Conservation (phyloP, 2,329 filamentous ascomycete genomes). For the Aspergillus ruber region DNA sequence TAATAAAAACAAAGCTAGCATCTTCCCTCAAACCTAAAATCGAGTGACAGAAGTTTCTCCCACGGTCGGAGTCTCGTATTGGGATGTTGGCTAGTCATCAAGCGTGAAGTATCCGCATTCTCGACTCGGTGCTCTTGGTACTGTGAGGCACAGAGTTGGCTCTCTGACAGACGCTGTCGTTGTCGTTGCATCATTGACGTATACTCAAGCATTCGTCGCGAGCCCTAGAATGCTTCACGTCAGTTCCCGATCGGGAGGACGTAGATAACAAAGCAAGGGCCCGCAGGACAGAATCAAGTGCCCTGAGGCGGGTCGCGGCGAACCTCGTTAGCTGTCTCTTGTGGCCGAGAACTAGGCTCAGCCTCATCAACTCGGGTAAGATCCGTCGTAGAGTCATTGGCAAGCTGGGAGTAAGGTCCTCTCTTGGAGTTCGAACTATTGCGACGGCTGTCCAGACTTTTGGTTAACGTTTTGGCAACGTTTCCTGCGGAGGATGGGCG, state of each 20-base stretch:
- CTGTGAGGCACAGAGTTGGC: not conserved
- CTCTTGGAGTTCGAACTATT: conserved; percentile 83
- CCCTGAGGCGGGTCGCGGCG: conserved; percentile 41
- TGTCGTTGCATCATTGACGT: no score
- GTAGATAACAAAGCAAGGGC: conserved; percentile 1
- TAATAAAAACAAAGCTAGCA: not conserved
- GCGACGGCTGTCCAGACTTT: conserved; percentile 83
- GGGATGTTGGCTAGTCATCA: conserved; percentile 12
- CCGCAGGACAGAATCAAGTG: conserved; percentile 27
- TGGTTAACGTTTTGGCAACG: conserved; percentile 71
- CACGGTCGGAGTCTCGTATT: conserved; percentile 27
- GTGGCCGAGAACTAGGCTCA: conserved; percentile 26
- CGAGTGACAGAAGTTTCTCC: conserved; percentile 40
- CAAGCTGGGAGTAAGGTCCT: conserved; percentile 39
- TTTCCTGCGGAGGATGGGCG: conserved; percentile 58
- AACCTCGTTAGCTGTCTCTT: conserved; percentile 44
- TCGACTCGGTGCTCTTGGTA: no score
- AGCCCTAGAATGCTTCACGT: conserved; percentile 3
- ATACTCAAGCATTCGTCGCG: no score
- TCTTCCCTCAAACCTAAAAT: conserved; percentile 32
- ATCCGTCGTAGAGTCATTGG: conserved; percentile 30
- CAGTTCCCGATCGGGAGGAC: conserved; percentile 11
- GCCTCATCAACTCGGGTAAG: conserved; percentile 30
- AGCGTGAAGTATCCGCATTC: conserved; percentile 3
- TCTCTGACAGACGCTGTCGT: conserved; percentile 1